These are phyloP conservation scores for Macadamia integrifolia DNA, from an alignment of 164 flowering plant genomes.

Conservation along the genomic window DNA sequence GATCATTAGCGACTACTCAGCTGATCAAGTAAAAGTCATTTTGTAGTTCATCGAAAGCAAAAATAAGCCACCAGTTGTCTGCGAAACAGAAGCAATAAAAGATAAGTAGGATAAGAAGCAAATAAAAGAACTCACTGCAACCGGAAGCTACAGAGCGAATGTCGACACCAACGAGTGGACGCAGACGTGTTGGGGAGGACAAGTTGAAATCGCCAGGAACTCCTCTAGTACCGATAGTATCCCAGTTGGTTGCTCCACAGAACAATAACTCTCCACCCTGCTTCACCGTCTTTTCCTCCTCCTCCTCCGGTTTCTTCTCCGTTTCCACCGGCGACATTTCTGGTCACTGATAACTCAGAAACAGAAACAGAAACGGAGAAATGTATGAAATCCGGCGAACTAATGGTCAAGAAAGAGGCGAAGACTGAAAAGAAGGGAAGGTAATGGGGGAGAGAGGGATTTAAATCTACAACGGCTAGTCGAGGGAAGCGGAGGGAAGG, in stretches of 20 bases:
- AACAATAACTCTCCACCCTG: conserved; percentile 76
- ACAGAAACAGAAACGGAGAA: conserved; percentile 6
- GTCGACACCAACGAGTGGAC: conserved; percentile 73
- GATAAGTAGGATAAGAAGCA: background rate
- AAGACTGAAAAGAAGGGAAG: conserved; percentile 7
- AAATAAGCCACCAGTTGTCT: background rate
- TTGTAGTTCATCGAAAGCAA: background rate
- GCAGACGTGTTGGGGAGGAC: conserved; percentile 71
- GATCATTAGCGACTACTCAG: too few species aligned
- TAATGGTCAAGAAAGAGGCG: conserved; percentile 6
- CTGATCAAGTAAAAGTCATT: background rate
- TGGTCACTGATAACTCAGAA: background rate
- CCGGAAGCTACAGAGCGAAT: conserved; percentile 85
- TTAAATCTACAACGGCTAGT: background rate
- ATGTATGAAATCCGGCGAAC: conserved; percentile 4
- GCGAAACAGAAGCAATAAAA: background rate
- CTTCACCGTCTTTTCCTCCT: conserved; percentile 31
- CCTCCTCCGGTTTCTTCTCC: conserved; percentile 32
- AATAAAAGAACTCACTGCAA: conserved; percentile 37
- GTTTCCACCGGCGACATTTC: conserved; percentile 35
- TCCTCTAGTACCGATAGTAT: conserved; percentile 48
- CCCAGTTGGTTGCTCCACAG: conserved; percentile 88
- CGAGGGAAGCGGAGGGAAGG: background rate
- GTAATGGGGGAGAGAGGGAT: background rate
- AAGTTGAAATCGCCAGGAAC: conserved; percentile 44